These are phyloP conservation scores for Taphrina deformans DNA, from an alignment of 1,139 yeast species.

Conservation along the genomic window DNA sequence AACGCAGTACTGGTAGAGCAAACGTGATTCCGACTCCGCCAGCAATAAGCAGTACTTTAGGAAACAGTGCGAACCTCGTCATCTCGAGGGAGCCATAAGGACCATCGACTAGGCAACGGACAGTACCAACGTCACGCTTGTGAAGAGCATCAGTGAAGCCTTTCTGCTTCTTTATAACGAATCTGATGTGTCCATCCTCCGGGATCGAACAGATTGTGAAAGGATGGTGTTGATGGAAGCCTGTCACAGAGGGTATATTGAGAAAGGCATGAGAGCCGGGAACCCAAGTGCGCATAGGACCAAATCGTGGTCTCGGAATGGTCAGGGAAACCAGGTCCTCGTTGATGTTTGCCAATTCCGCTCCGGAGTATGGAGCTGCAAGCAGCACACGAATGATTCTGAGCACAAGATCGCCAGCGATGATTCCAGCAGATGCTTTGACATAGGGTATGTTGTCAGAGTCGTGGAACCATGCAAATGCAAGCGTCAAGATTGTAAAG, in stretches of 20 bases:
- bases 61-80: conserved; percentile 37
- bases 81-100: conserved; percentile 38
- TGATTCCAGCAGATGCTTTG: conserved; percentile 38
- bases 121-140: conserved; percentile 34
- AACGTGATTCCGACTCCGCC: conserved; percentile 40
- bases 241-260: conserved; percentile 36
- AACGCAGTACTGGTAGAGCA: conserved; percentile 4
- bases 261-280: conserved; percentile 40
- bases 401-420: conserved; percentile 36
- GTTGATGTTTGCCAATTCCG: neutral
- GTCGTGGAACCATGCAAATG: conserved; percentile 37
- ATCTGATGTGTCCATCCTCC: conserved; percentile 35
- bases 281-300: conserved; percentile 38
- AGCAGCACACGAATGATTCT: conserved; percentile 35
- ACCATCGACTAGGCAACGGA: conserved; percentile 39
- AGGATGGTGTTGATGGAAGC: conserved; percentile 39
- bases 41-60: conserved; percentile 39
- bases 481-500: conserved; percentile 25
- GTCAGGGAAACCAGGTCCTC: conserved; percentile 13
- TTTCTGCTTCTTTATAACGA: conserved; percentile 39
- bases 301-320: conserved; percentile 10
- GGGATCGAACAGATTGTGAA: conserved; percentile 40
- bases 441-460: conserved; percentile 36
- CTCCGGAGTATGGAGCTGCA: neutral
- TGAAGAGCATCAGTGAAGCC: conserved; percentile 39